A percentile compares a stretch with the other conserved stretches of the same genome.
These are phyloP conservation scores for Scheffersomyces parashehatae DNA, from an alignment of 1,139 yeast species.

Conservation along the genomic window DNA sequence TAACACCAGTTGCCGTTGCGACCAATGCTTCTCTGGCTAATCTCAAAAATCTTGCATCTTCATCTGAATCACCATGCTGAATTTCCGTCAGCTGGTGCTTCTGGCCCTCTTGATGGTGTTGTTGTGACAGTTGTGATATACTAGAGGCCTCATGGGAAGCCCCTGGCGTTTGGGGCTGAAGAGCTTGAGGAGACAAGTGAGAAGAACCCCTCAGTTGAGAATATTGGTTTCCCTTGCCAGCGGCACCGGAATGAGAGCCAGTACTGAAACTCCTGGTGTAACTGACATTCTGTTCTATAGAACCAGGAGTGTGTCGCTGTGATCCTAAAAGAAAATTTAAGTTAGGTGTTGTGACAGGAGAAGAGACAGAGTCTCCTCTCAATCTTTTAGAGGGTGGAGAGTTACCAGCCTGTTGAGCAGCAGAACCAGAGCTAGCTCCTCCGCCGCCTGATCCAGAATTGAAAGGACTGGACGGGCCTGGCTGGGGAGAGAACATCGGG, in stretches of 20 bases:
- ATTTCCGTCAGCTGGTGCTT: constrained; percentile 1
- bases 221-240: background rate
- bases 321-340: constrained; percentile 6
- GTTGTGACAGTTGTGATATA: constrained; percentile 1
- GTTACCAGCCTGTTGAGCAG: background rate
- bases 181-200: constrained; percentile 3
- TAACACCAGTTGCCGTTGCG: constrained; percentile 42
- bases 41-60: constrained; percentile 42
- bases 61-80: constrained; percentile 21
- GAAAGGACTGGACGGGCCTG: constrained; percentile 14
- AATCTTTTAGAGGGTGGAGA: background rate
- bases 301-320: constrained; percentile 8
- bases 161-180: background rate
- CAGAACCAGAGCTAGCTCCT: background rate
- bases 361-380: background rate
- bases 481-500: constrained; percentile 17
- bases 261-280: constrained; percentile 6
- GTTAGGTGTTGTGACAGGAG: constrained; percentile 1
- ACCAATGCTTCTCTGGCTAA: constrained; percentile 49
- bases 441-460: background rate
- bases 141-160: background rate
- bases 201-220: background rate
- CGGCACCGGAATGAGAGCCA: background rate
- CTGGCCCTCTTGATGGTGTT: background rate
- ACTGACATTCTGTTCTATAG: constrained; percentile 8